Conservation (phyloP, 352 stramenopile species). For the Aphanomyces stellatus region DNA sequence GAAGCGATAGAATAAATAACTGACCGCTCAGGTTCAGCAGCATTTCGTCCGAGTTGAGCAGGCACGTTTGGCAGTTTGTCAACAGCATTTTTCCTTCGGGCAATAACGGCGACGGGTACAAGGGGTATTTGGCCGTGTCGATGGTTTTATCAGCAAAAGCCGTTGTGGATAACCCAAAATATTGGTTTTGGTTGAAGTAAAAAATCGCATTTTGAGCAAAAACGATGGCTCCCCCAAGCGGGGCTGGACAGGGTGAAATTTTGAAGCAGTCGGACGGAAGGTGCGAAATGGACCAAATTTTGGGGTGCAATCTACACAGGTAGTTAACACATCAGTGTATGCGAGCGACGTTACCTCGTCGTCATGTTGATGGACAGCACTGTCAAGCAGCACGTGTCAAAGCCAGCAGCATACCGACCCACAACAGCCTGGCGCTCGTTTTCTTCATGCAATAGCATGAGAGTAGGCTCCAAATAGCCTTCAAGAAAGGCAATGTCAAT, state of each 20-base stretch:
- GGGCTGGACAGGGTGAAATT: constrained; percentile 59
- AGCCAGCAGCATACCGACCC: constrained; percentile 57
- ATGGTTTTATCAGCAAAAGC: constrained; percentile 66
- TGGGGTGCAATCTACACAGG: constrained; percentile 50
- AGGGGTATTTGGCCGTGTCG: constrained; percentile 56
- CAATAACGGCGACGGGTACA: constrained; percentile 55
- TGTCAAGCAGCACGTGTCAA: constrained; percentile 74
- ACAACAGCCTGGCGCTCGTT: constrained; percentile 64
- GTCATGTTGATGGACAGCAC: constrained; percentile 85
- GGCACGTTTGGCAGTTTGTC: not conserved
- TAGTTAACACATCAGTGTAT: not conserved
- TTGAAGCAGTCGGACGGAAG: constrained; percentile 71
- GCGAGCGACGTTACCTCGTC: constrained; percentile 33
- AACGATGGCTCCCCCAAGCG: constrained; percentile 64
- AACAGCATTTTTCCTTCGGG: constrained; percentile 27
- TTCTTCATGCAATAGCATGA: constrained; percentile 83
- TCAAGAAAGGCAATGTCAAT: constrained; percentile 77
- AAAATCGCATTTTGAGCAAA: constrained; percentile 71
- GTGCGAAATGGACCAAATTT: constrained; percentile 81
- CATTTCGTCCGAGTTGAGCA: constrained; percentile 43
- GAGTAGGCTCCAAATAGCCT: constrained; percentile 74
- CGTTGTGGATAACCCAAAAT: constrained; percentile 63
- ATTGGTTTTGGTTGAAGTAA: constrained; percentile 86
- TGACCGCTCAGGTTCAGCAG: constrained; percentile 53
- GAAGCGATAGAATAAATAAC: constrained; percentile 40